These are phyloP conservation scores for Adansonia grandidieri DNA, from an alignment of 441 rosid species.

Conservation along the genomic window DNA sequence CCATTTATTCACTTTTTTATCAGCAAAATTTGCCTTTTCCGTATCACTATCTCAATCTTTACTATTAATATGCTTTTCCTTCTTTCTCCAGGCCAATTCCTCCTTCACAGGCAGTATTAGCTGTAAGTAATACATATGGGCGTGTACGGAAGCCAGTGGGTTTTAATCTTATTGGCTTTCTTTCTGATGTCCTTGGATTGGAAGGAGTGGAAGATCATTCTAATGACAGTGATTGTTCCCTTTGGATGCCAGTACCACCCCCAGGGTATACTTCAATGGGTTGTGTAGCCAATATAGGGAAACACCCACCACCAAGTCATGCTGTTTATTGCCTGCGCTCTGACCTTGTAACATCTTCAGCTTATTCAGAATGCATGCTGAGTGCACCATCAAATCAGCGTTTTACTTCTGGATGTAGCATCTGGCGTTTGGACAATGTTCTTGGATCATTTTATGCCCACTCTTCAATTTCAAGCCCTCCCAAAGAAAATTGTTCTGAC, in stretches of 20 bases:
- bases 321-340: constrained; percentile 88
- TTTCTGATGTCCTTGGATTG: constrained; percentile 66
- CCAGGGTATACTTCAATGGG: constrained; percentile 89
- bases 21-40: constrained; percentile 1
- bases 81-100: constrained; percentile 82
- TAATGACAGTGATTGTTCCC: constrained; percentile 72
- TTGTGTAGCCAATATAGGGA: constrained; percentile 87
- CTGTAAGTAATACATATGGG: constrained; percentile 93
- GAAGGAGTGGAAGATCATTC: constrained; percentile 45
- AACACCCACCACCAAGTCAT: constrained; percentile 81
- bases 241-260: constrained; percentile 99
- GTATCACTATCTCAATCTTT: constrained; percentile 8
- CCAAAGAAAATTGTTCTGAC: constrained; percentile 56
- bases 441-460: constrained; percentile 93
- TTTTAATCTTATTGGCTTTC: constrained; percentile 68
- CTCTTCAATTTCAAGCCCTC: constrained; percentile 68
- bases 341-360: constrained; percentile 91
- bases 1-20: not conserved
- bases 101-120: constrained; percentile 96
- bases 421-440: constrained; percentile 94
- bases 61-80: constrained; percentile 14
- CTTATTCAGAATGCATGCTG: constrained; percentile 88
- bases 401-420: constrained; percentile 83
- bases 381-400: constrained; percentile 48
- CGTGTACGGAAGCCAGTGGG: constrained; percentile 95